Percentiles rank a stretch among this genome's conserved stretches.
These are phyloP conservation scores for Annulohypoxylon maeteangense DNA, from an alignment of 495 filamentous ascomycete species.

Conservation along the genomic window DNA sequence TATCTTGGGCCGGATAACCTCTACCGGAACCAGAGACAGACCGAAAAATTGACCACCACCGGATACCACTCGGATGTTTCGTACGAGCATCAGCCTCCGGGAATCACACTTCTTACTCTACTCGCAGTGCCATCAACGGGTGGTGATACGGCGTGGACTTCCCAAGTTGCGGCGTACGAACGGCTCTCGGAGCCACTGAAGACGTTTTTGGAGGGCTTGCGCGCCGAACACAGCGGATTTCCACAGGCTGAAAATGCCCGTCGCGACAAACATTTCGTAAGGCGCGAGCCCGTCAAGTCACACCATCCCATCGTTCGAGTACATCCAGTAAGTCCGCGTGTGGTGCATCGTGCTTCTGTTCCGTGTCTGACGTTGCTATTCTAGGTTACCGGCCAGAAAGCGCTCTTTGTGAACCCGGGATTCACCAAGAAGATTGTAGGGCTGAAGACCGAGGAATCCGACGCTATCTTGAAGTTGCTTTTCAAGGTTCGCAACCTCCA, in stretches of 20 bases:
- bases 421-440: constrained; percentile 83
- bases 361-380: constrained; percentile 5
- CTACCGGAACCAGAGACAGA: constrained; percentile 55
- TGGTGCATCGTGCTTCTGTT: neutral
- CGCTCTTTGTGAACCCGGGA: constrained; percentile 81
- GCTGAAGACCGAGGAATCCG: constrained; percentile 74
- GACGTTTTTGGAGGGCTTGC: constrained; percentile 74
- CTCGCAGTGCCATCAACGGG: constrained; percentile 77
- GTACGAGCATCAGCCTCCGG: constrained; percentile 81
- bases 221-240: constrained; percentile 76
- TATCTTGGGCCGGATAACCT: constrained; percentile 62
- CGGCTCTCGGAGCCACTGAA: constrained; percentile 74
- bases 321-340: constrained; percentile 60
- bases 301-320: constrained; percentile 78
- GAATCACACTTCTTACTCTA: constrained; percentile 77
- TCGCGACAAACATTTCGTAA: constrained; percentile 69
- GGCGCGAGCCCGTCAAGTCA: constrained; percentile 72
- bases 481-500: constrained; percentile 64
- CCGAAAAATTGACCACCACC: constrained; percentile 59
- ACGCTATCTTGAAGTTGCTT: constrained; percentile 72
- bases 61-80: constrained; percentile 64
- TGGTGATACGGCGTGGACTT: constrained; percentile 81
- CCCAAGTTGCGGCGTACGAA: constrained; percentile 78
- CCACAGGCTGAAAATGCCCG: constrained; percentile 74
- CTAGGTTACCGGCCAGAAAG: constrained; percentile 78